These are phyloP conservation scores for Citrullus amarus DNA, from an alignment of 306 rosid species.

Conservation along the genomic window DNA sequence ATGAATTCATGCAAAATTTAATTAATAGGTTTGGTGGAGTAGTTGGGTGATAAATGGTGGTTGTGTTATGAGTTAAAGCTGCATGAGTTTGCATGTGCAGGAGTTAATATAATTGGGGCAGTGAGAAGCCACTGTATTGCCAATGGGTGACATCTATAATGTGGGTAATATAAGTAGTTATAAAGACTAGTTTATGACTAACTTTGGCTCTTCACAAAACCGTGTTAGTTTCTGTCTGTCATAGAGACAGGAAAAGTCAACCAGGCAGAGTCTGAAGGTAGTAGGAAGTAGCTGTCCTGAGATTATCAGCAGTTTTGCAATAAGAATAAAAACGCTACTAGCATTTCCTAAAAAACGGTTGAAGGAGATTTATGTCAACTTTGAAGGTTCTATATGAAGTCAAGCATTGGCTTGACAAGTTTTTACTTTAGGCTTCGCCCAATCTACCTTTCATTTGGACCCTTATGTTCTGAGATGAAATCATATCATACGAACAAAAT, in stretches of 20 bases:
- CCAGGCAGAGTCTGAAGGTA: not conserved
- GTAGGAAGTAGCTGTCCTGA: not conserved
- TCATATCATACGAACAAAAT: not conserved
- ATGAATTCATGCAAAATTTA: constrained; percentile 7
- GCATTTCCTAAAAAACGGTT: not conserved
- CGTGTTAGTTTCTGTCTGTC: not conserved
- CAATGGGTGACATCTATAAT: constrained; percentile 1
- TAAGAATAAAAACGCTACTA: not conserved
- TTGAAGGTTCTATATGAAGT: not conserved
- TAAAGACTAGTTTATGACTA: not conserved
- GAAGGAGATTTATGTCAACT: not conserved
- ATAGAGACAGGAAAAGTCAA: not conserved
- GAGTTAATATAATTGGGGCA: constrained; percentile 58
- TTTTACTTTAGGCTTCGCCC: not conserved
- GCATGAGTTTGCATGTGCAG: constrained; percentile 34
- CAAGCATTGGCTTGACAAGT: not conserved
- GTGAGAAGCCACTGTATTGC: constrained; percentile 1
- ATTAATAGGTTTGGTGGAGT: constrained; percentile 9
- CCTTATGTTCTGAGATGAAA: not conserved
- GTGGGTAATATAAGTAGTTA: not conserved
- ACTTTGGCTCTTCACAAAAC: not conserved
- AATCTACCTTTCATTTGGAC: not conserved
- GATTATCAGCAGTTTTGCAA: not conserved
- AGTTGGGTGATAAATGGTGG: constrained; percentile 23
- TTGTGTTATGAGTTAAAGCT: constrained; percentile 7